Evolutionary conservation across 2,329 filamentous ascomycete genomes (phyloP), one percentile per base, ranked within the genome.

Genomic region (Graphiopsis chlorocephala): DNA sequence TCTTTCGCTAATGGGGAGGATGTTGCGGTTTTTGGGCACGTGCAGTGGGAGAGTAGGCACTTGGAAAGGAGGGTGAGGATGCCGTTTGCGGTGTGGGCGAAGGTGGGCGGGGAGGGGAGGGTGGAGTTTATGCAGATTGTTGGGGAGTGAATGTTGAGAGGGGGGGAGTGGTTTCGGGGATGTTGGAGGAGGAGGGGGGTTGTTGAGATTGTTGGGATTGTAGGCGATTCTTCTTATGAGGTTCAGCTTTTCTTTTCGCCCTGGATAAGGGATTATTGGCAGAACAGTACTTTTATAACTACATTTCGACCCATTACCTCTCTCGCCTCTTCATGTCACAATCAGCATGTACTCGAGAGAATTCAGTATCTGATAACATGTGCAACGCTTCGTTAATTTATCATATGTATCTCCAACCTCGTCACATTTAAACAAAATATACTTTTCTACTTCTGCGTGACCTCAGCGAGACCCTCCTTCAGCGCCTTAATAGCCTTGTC

Each of bases 401-500:
- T 60, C 38, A 60, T 60, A 60, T 60, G 28, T 60, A 60, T 60
- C 25, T 58, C 33, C 57, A 53, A 52, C 28, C 15, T 52, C 23
- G 29, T 28, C 20, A 12, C 50, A 20, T 31, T 52, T 53, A 7
- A n/a, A 45, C 8, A 20, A 3, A 20, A 20, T 23, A 1, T 20
- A 4, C 38, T 14, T 20, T 53, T n/a, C 31, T 38, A 62, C 60
- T 62, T 62, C 60, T 62, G 48, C 12, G 31, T 52, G 15, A 64
- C 89, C 78, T 96, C 93, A 1, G 82, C 77, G 68, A 98, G 80
- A 10, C 89, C 88, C 64, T 88, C 86, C 80, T 90, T 88, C 71
- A 99, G 79, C 52, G 91, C 90, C 71, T 88, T 83, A 67, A 98
- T 83, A 1, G 94, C 95, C 73, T 90, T 90, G 68, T 96, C 91